Evolutionary conservation across 805 yeast species (phyloP), one percentile per base, ranked within the genome.

Genomic region (Teunomyces panamensis): DNA sequence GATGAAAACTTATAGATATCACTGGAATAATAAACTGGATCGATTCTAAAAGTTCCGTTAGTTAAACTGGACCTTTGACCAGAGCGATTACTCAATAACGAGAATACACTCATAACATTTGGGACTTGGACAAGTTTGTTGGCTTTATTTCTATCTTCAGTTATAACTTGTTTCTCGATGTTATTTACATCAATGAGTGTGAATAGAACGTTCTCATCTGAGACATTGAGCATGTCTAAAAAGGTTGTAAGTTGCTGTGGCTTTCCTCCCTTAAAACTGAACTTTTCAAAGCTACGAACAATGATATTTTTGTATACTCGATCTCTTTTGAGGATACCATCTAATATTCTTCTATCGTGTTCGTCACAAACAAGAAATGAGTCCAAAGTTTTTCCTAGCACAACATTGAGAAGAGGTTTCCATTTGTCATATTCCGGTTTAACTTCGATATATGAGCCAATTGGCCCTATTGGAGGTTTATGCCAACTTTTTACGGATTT

Each of bases 391-490:
- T 68, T 64, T 2, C 74, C 74, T 28, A 89, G 60, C 1, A 73
- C 59, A 0, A 79, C 63, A 56, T 88, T 95, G 5, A 91, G 59
- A 4, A 85, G 63, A 20, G 76, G 77, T 4, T 75, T 66, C 89
- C 89, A 91, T 27, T 69, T 61, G 16, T 73, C 65, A 55, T 65
- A 79, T 7, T 76, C 82, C 1, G 67, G 61, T 56, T 81, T 85
- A 10, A 92, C 69, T 4, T 78, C 71, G 2, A 89, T 71, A 49
- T 68, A 67, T 3, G 73, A 54, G 1, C 96, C 97, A 2, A 92
- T 52, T 0, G 99, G 99, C 0, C 98, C 98, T 13, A 85, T 63
- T 0, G 96, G 96, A 30, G 58, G 58, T 2, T 63, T 56, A 13
- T 73, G 74, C 73, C 75, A 73, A 6, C 49, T 42, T 10, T 68